A percentile compares a stretch with the other conserved stretches of the same genome.
Conservation (phyloP, 805 yeast species). For the Starmerella ratchasimensis region DNA sequence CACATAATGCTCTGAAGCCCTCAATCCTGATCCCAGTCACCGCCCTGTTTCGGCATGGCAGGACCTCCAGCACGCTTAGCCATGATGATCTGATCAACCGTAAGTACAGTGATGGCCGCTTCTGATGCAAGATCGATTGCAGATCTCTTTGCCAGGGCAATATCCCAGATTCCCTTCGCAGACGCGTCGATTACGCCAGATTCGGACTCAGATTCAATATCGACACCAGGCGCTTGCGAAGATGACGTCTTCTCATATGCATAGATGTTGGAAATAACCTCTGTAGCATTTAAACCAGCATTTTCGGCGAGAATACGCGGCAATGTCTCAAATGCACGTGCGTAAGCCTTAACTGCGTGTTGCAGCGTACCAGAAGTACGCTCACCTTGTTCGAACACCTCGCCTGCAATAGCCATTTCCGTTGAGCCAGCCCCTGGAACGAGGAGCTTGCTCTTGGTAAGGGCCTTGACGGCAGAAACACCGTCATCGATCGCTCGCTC, state of each 20-base stretch:
- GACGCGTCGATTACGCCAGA: conserved; percentile 57
- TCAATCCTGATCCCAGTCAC: conserved; percentile 24
- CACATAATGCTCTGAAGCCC: no score
- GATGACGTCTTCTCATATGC: conserved; percentile 48
- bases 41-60: conserved; percentile 58
- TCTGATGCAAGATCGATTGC: conserved; percentile 92
- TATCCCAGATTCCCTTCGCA: conserved; percentile 60
- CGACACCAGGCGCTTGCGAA: conserved; percentile 41
- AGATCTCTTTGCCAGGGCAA: conserved; percentile 63
- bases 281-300: conserved; percentile 81
- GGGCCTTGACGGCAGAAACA: conserved; percentile 78
- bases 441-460: conserved; percentile 65
- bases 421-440: conserved; percentile 95
- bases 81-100: conserved; percentile 95
- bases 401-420: conserved; percentile 74
- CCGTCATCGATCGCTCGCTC: conserved; percentile 98
- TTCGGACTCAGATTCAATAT: conserved; percentile 59
- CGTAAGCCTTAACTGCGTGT: conserved; percentile 86
- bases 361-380: conserved; percentile 85
- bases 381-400: conserved; percentile 76
- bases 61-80: conserved; percentile 99
- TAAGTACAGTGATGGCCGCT: conserved; percentile 77
- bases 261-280: conserved; percentile 75
- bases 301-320: conserved; percentile 91
- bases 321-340: conserved; percentile 85